A percentile compares a stretch with the other conserved stretches of the same genome.
These are phyloP conservation scores for Apiotrichum porosum DNA, from an alignment of 1,284 basidiomycete genomes.

Conservation along the genomic window DNA sequence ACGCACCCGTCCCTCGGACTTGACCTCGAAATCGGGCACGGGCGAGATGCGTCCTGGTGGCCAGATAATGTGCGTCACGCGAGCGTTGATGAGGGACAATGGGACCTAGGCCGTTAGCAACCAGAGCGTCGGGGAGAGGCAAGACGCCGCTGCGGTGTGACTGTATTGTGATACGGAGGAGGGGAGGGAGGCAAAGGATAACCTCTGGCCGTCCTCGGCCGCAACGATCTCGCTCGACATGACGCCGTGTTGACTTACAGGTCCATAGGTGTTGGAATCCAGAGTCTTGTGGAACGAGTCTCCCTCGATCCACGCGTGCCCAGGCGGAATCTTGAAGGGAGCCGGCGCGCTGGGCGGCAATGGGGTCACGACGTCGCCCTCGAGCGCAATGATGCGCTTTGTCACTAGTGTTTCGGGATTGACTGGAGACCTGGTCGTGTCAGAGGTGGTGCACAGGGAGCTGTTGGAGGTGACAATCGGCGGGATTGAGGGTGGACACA, in stretches of 20 bases:
- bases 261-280: constrained; percentile 53
- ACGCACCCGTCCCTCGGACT: constrained; percentile 30
- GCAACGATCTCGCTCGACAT: too few relatives aligned
- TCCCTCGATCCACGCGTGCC: constrained; percentile 55
- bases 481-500: too few relatives aligned
- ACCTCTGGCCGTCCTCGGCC: too few relatives aligned
- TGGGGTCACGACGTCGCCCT: constrained; percentile 52
- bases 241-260: too few relatives aligned
- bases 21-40: constrained; percentile 27
- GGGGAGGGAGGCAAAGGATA: too few relatives aligned
- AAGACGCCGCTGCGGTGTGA: too few relatives aligned
- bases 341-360: constrained; percentile 43
- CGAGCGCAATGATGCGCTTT: constrained; percentile 54
- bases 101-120: constrained; percentile 40
- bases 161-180: too few relatives aligned
- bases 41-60: constrained; percentile 38
- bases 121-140: too few relatives aligned
- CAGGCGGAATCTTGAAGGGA: constrained; percentile 45
- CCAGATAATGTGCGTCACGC: constrained; percentile 50
- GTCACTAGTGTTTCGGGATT: constrained; percentile 52
- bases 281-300: constrained; percentile 51
- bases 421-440: constrained; percentile 51
- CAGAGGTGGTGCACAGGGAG: too few relatives aligned
- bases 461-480: too few relatives aligned
- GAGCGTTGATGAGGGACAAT: constrained; percentile 48